Evolutionary conservation across 768 basidiomycete genomes (phyloP).

Genomic region (Suillus ampliporus): DNA sequence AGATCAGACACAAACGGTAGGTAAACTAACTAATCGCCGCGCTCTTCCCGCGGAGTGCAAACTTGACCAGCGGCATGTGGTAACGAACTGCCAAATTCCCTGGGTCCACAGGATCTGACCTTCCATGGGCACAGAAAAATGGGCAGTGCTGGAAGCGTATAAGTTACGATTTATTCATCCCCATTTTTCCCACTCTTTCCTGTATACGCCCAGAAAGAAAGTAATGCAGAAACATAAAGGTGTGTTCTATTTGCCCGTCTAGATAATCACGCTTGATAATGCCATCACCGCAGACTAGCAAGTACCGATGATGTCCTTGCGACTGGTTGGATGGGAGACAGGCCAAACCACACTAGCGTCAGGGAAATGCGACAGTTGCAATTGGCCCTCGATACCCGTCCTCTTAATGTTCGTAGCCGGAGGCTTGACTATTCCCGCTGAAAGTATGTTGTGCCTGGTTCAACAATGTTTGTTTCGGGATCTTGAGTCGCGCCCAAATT

Average conservation of each 20-base stretch:
- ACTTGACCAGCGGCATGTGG: not conserved
- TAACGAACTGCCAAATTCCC: not conserved
- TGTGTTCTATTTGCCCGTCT: not conserved
- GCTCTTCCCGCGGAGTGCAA: not conserved
- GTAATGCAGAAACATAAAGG: not conserved
- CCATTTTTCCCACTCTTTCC: not conserved
- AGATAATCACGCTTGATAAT: not conserved
- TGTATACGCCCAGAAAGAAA: not conserved
- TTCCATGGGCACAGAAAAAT: not conserved
- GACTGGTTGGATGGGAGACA: not conserved
- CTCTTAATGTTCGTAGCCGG: not conserved
- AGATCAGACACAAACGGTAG: not conserved
- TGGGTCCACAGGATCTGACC: not conserved
- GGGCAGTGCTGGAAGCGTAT: not conserved
- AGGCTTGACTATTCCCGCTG: not conserved
- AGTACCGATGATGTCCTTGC: not conserved
- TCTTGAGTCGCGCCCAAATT: not conserved
- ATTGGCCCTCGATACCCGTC: not conserved
- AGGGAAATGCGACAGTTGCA: too few species aligned
- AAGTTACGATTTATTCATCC: not conserved
- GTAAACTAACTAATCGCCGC: not conserved
- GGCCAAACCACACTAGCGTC: not conserved
- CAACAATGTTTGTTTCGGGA: not conserved
- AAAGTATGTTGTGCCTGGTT: not conserved
- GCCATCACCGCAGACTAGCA: not conserved